Evolutionary conservation across 345 rosid species (phyloP).

Genomic region (Rhizophora apiculata): DNA sequence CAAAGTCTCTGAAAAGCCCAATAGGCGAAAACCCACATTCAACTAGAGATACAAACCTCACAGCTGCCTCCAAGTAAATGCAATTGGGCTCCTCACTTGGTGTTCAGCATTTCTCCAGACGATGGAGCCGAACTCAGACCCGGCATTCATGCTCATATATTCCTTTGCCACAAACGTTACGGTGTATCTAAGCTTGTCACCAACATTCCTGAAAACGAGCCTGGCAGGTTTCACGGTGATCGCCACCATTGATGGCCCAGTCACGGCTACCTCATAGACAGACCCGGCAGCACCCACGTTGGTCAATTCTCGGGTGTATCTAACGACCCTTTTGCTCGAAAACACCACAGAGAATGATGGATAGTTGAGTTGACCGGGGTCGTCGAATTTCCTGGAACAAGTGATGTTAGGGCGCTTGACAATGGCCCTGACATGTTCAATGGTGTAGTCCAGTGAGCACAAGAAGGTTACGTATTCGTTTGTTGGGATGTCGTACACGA

Average conservation of each 20-base stretch:
- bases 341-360: constrained; percentile 86
- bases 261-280: constrained; percentile 43
- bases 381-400: constrained; percentile 51
- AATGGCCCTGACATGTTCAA: constrained; percentile 52
- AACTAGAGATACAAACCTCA: background rate
- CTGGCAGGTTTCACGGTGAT: constrained; percentile 53
- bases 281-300: constrained; percentile 72
- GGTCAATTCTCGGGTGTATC: constrained; percentile 73
- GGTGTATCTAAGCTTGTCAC: constrained; percentile 70
- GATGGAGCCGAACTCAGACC: constrained; percentile 63
- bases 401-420: constrained; percentile 61
- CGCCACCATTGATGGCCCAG: constrained; percentile 46
- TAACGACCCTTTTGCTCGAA: constrained; percentile 53
- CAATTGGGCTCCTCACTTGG: constrained; percentile 77
- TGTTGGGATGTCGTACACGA: constrained; percentile 65
- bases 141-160: constrained; percentile 31
- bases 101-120: constrained; percentile 61
- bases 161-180: constrained; percentile 68
- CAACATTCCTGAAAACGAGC: constrained; percentile 52
- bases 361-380: constrained; percentile 84
- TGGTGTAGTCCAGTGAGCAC: constrained; percentile 69
- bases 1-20: background rate
- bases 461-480: constrained; percentile 68
- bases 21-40: background rate
- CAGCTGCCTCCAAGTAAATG: constrained; percentile 63